Conservation (phyloP, 2,329 filamentous ascomycete species). For the Rutstroemia sp. region DNA sequence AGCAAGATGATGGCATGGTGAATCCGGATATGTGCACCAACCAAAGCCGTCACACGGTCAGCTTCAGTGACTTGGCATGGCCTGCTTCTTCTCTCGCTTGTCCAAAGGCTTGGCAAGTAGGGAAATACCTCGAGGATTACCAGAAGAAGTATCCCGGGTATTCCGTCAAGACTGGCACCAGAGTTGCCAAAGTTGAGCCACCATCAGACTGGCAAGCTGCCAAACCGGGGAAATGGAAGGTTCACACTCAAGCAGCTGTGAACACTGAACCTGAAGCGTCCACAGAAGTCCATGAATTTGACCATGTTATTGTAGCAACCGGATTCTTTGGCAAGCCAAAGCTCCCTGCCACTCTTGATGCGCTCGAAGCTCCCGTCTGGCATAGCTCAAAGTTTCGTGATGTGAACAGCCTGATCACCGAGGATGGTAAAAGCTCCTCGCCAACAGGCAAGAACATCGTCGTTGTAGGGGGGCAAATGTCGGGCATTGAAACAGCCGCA, state of each 20-base stretch:
- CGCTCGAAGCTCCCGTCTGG: conserved; percentile 39
- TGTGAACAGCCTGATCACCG: conserved; percentile 40
- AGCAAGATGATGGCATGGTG: conserved; percentile 41
- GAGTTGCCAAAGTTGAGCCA: conserved; percentile 16
- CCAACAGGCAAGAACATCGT: conserved; percentile 52
- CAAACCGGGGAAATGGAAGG: conserved; percentile 14
- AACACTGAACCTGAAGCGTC: not conserved
- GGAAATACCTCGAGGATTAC: conserved; percentile 62
- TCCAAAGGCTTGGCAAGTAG: conserved; percentile 70
- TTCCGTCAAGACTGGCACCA: conserved; percentile 17
- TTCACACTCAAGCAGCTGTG: conserved; percentile 10
- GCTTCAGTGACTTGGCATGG: conserved; percentile 69
- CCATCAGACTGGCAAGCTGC: not conserved
- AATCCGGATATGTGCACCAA: conserved; percentile 67
- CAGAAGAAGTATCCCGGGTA: conserved; percentile 41
- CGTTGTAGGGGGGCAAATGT: conserved; percentile 76
- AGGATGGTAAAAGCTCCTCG: conserved; percentile 24
- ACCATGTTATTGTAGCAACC: conserved; percentile 64
- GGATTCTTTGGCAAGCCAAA: conserved; percentile 66
- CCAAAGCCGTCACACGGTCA: conserved; percentile 69
- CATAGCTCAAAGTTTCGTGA: conserved; percentile 64
- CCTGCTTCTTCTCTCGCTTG: conserved; percentile 52
- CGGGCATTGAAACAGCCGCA: conserved; percentile 69
- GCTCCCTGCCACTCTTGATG: conserved; percentile 39
- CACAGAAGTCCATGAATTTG: conserved; percentile 39